Evolutionary conservation across 768 basidiomycete species (phyloP).

Genomic region (Amanita thiersii): DNA sequence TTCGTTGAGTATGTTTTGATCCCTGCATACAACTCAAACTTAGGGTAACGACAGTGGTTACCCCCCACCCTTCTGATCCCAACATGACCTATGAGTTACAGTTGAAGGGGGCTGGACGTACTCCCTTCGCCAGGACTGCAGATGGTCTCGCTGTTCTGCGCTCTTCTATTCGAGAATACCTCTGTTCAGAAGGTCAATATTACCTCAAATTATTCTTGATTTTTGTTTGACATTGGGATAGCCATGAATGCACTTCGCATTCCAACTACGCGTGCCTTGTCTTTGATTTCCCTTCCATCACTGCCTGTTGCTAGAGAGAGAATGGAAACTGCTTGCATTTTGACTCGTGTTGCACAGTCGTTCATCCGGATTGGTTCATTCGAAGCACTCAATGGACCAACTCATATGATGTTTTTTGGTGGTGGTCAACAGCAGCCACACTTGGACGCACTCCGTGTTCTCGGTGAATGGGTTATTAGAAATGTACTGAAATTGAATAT

Average conservation of each 20-base stretch:
- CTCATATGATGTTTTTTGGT: slow-evolving; percentile 48
- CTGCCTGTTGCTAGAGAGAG: slow-evolving; percentile 73
- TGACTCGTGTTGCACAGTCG: slow-evolving; percentile 78
- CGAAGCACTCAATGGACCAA: slow-evolving; percentile 73
- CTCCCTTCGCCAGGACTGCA: slow-evolving; percentile 86
- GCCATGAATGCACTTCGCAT: slow-evolving; percentile 68
- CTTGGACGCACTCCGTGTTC: slow-evolving; percentile 61
- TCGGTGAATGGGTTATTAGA: slow-evolving; percentile 69
- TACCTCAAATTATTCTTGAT: background rate
- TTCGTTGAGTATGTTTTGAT: slow-evolving; percentile 29
- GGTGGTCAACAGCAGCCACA: slow-evolving; percentile 73
- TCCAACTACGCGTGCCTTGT: slow-evolving; percentile 83
- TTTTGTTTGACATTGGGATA: slow-evolving; percentile 10
- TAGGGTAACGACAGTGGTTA: slow-evolving; percentile 46
- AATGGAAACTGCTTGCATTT: slow-evolving; percentile 61
- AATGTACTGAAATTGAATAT: slow-evolving; percentile 47
- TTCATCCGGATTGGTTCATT: slow-evolving; percentile 92
- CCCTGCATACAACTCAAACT: slow-evolving; percentile 2
- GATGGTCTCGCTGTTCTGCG: slow-evolving; percentile 95
- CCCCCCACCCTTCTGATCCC: slow-evolving; percentile 55
- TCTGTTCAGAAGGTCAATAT: slow-evolving; percentile 78
- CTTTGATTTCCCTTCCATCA: slow-evolving; percentile 66
- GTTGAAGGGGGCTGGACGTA: slow-evolving; percentile 90
- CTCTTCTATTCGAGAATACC: slow-evolving; percentile 88
- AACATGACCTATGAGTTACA: slow-evolving; percentile 73